Base-by-base conservation (phyloP, 768 basidiomycete genomes). In the Suillus placidus region DNA sequence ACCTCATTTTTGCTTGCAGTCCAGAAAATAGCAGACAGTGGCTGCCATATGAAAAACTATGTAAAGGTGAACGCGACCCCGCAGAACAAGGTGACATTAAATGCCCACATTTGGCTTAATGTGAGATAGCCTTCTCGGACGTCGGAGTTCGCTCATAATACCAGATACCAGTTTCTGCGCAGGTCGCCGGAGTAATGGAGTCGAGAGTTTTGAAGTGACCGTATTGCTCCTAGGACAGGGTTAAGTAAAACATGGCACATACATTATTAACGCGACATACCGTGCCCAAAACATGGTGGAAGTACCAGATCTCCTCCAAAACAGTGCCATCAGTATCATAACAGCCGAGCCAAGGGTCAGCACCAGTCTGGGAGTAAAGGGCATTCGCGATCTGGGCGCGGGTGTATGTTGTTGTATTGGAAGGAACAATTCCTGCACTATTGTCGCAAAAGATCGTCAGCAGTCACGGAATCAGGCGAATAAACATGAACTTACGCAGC, bases 261-360 rank as follows among this genome's bases (percentile, higher is more conserved):
- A 54, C 34, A 54, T 37, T 30, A 45, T 32, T 5, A 62, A 54
- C n/a, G 37, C 16, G 18, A 77, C 84, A 65, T 67, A 87, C 87
- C 20, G 84, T 85, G 63, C 90, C 90, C 63, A 82, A 75, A 49
- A 91, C 87, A 72, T 92, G 89, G 69, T 81, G 84, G 75, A 86
- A 90, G 70, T 92, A 89, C 87, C 86, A 89, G 38, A 89, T 85
- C 71, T 91, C 88, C 9, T 82, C 75, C 8, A 90, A 78, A 52
- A 82, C 76, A 26, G 87, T 87, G 0, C 86, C 85, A 70, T 45
- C 87, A 85, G 13, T 76, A 26, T 26, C 71, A 10, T 68, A 76
- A 75, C 89, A 91, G 30, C 88, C 88, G 55, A 92, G 80, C 77
- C 81, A 91, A 14, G 90, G 90, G 23, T 86, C 72, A 13, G 82